Evolutionary conservation across 78 protist species (phyloP).

Genomic region (Dictyostelium purpureum): DNA sequence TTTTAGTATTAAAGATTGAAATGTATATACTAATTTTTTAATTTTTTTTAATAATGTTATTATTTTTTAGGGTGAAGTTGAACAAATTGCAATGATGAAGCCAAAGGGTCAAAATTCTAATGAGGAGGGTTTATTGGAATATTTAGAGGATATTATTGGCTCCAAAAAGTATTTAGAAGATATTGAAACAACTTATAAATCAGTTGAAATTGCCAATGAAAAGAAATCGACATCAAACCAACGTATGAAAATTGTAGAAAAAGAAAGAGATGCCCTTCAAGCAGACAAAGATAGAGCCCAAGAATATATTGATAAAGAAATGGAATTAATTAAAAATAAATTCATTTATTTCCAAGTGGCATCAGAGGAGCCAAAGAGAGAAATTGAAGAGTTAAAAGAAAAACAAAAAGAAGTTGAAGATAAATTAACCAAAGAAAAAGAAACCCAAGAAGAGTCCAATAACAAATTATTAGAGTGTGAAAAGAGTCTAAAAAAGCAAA

Average conservation of each 20-base stretch:
- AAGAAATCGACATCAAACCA: slow-evolving; percentile 69
- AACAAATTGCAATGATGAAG: slow-evolving; percentile 99
- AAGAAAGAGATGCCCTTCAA: slow-evolving; percentile 72
- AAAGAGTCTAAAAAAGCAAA: slow-evolving; percentile 28
- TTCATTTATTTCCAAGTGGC: slow-evolving; percentile 5
- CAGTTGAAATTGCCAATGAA: slow-evolving; percentile 89
- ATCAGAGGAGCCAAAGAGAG: neutral
- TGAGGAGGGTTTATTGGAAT: slow-evolving; percentile 99
- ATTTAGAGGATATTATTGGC: slow-evolving; percentile 99
- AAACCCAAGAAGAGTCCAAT: neutral
- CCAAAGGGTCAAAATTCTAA: slow-evolving; percentile 94
- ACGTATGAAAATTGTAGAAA: slow-evolving; percentile 82
- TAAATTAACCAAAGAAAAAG: slow-evolving; percentile 16
- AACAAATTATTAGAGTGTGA: slow-evolving; percentile 36
- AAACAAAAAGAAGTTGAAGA: slow-evolving; percentile 12
- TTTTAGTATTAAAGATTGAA: neutral
- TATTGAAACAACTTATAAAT: slow-evolving; percentile 79
- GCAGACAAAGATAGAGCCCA: slow-evolving; percentile 95
- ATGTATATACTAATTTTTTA: neutral
- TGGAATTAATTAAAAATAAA: slow-evolving; percentile 17
- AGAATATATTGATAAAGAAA: slow-evolving; percentile 78
- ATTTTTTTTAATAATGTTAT: neutral
- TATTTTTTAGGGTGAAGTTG: slow-evolving; percentile 97
- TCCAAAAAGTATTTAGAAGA: slow-evolving; percentile 72
- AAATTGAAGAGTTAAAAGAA: neutral